A percentile compares a stretch with the other conserved stretches of the same genome.
phyloP scores from a whole-genome alignment of 805 yeast species.

The Zygotorulaspora florentina region DNA sequence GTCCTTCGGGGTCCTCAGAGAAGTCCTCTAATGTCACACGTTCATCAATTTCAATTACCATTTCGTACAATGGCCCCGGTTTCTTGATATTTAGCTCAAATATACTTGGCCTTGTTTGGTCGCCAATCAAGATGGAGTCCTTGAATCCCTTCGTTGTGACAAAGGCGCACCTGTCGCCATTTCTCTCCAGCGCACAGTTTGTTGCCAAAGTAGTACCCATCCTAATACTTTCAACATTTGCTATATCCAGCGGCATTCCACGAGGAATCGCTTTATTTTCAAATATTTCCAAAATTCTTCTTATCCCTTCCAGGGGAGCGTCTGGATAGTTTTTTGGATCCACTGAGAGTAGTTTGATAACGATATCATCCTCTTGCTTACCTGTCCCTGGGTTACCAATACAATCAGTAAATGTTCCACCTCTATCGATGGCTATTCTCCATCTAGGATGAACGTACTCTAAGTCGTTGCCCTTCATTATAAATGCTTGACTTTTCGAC shows the following conservation, averaged over 20 bases:
- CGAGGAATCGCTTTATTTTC: constrained; percentile 54
- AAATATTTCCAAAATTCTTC: constrained; percentile 65
- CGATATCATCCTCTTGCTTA: constrained; percentile 50
- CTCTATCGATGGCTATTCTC: constrained; percentile 53
- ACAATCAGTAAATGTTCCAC: constrained; percentile 91
- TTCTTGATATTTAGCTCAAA: constrained; percentile 75
- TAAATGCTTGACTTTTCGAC: no score
- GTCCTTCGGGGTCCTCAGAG: constrained; percentile 59
- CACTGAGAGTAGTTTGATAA: constrained; percentile 76
- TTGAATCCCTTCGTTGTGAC: constrained; percentile 84
- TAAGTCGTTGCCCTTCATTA: no score
- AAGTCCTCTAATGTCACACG: constrained; percentile 83
- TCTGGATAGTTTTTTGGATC: constrained; percentile 84
- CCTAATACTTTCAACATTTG: constrained; percentile 61
- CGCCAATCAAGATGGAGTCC: constrained; percentile 79
- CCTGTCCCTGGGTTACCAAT: constrained; percentile 48
- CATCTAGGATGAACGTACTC: not conserved
- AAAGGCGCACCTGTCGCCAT: constrained; percentile 83
- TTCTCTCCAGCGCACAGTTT: constrained; percentile 85
- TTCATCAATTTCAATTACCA: constrained; percentile 83
- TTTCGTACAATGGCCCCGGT: constrained; percentile 64
- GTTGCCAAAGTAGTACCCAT: constrained; percentile 97
- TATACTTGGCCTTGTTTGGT: constrained; percentile 86
- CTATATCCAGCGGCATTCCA: constrained; percentile 54
- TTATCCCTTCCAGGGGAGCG: constrained; percentile 88